Conservation (phyloP, 441 rosid species). For the Populus hybrid region DNA sequence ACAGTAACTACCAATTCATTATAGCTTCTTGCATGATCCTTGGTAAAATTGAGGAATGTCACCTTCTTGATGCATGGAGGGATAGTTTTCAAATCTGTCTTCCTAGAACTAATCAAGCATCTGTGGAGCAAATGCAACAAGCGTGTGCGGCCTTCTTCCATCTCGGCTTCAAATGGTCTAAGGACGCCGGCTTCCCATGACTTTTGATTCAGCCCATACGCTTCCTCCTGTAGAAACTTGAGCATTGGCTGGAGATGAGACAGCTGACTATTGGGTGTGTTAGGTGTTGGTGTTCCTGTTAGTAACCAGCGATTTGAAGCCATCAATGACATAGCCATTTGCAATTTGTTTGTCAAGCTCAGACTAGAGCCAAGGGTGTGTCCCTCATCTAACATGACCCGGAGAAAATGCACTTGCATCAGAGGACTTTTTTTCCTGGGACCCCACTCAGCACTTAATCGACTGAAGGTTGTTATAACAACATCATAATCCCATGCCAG, state of each 20-base stretch:
- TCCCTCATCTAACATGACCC: slow-evolving; percentile 93
- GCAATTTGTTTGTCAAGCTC: slow-evolving; percentile 86
- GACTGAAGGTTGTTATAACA: slow-evolving; percentile 89
- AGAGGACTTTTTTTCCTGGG: slow-evolving; percentile 73
- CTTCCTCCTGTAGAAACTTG: slow-evolving; percentile 91
- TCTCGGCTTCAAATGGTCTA: slow-evolving; percentile 85
- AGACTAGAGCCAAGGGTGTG: slow-evolving; percentile 97
- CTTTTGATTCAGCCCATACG: slow-evolving; percentile 76
- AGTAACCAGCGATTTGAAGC: slow-evolving; percentile 88
- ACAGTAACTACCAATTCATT: slow-evolving; percentile 93
- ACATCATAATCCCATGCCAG: slow-evolving; percentile 97
- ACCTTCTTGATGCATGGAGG: slow-evolving; percentile 92
- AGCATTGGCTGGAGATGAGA: slow-evolving; percentile 90
- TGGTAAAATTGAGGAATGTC: slow-evolving; percentile 62
- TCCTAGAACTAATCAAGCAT: slow-evolving; percentile 94
- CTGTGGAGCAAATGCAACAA: slow-evolving; percentile 70
- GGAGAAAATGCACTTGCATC: slow-evolving; percentile 95
- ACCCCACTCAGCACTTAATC: slow-evolving; percentile 95
- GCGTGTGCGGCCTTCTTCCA: slow-evolving; percentile 84
- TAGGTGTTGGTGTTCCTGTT: slow-evolving; percentile 98
- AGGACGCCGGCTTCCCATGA: slow-evolving; percentile 90
- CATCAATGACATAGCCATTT: slow-evolving; percentile 84
- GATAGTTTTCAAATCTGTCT: slow-evolving; percentile 78
- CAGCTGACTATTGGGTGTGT: slow-evolving; percentile 81
- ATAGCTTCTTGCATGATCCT: slow-evolving; percentile 87